phyloP scores from a whole-genome alignment of 768 basidiomycete genomes.

The Galerina marginata region DNA sequence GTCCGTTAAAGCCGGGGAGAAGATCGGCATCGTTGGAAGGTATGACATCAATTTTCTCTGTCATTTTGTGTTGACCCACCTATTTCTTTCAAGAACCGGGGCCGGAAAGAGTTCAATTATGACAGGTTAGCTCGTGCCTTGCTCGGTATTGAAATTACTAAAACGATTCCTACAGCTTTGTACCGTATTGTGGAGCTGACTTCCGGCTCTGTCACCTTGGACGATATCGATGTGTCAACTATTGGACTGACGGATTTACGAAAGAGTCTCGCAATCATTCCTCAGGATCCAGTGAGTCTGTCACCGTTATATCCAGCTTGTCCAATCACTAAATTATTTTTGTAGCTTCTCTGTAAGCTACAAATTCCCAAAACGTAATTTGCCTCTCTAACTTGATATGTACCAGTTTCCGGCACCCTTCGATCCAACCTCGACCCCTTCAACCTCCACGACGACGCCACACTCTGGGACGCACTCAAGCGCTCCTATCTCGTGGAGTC shows the following conservation, averaged over 20 bases:
- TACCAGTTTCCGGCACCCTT: constrained; percentile 74
- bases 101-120: too few relatives aligned
- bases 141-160: not conserved
- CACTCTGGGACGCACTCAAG: constrained; percentile 85
- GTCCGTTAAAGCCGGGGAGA: constrained; percentile 76
- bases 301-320: constrained; percentile 8
- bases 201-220: constrained; percentile 76
- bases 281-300: constrained; percentile 77
- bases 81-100: too few relatives aligned
- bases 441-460: constrained; percentile 74
- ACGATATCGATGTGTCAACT: constrained; percentile 79
- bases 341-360: constrained; percentile 52
- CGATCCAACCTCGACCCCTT: constrained; percentile 92
- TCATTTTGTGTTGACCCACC: too few relatives aligned
- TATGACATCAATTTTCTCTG: too few relatives aligned
- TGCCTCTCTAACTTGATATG: constrained; percentile 10
- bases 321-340: constrained; percentile 10
- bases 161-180: constrained; percentile 84
- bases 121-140: too few relatives aligned
- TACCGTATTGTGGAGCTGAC: constrained; percentile 83
- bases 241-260: constrained; percentile 78
- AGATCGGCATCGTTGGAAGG: constrained; percentile 86
- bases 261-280: constrained; percentile 74
- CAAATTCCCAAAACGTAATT: not conserved
- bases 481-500: constrained; percentile 83